These are phyloP conservation scores for Noccaea caerulescens DNA, from an alignment of 345 rosid genomes.

Conservation along the genomic window DNA sequence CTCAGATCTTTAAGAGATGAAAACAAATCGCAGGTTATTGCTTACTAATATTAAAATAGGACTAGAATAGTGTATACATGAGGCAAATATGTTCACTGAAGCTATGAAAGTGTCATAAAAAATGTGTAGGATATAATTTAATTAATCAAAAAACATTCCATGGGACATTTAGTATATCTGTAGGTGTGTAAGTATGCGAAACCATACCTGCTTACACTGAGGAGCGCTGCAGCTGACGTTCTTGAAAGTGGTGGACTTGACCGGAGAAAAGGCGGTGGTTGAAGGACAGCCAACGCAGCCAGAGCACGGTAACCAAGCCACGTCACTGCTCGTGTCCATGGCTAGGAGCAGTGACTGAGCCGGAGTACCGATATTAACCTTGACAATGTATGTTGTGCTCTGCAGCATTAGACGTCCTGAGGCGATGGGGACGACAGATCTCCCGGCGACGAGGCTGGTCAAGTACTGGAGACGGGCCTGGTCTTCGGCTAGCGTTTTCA, in stretches of 20 bases:
- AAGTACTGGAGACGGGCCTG: slow-evolving; percentile 69
- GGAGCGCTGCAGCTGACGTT: slow-evolving; percentile 61
- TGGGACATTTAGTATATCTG: slow-evolving; percentile 20
- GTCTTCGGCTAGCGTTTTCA: slow-evolving; percentile 69
- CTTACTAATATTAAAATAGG: slow-evolving; percentile 8
- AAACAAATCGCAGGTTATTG: slow-evolving; percentile 26
- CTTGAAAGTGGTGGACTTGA: slow-evolving; percentile 65
- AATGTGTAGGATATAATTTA: background rate
- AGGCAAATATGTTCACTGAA: slow-evolving; percentile 13
- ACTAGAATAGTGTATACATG: slow-evolving; percentile 10
- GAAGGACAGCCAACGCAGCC: slow-evolving; percentile 85
- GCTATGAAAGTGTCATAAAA: background rate
- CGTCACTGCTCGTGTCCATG: slow-evolving; percentile 87
- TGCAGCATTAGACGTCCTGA: slow-evolving; percentile 80
- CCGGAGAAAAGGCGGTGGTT: slow-evolving; percentile 50
- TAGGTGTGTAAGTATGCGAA: background rate
- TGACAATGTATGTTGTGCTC: slow-evolving; percentile 79
- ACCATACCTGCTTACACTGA: slow-evolving; percentile 77
- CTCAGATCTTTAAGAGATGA: slow-evolving; percentile 14
- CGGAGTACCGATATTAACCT: slow-evolving; percentile 76
- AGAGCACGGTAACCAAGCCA: slow-evolving; percentile 80
- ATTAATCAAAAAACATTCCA: slow-evolving; percentile 37
- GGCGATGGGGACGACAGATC: slow-evolving; percentile 82
- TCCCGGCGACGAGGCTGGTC: slow-evolving; percentile 66
- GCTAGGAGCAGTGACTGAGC: slow-evolving; percentile 81